These are phyloP conservation scores for Musa troglodytarum DNA, from an alignment of 176 grass and related monocot genomes.

Conservation along the genomic window DNA sequence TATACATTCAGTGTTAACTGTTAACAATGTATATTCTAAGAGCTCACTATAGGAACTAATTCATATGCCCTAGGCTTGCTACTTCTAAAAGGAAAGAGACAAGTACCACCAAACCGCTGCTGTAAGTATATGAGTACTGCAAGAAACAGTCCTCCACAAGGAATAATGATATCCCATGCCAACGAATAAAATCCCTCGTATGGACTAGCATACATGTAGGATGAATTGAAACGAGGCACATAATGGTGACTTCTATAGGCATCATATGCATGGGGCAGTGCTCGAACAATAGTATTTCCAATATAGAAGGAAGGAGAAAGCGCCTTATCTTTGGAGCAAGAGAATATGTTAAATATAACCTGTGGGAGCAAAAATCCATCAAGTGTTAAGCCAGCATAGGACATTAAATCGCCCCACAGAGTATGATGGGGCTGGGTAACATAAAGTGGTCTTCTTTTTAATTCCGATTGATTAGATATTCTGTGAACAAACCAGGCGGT, in stretches of 20 bases:
- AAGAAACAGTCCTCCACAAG: conserved; percentile 41
- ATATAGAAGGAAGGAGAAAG: conserved; percentile 55
- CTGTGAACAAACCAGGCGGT: conserved; percentile 47
- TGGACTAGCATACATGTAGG: conserved; percentile 51
- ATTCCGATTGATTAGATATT: conserved; percentile 15
- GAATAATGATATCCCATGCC: conserved; percentile 61
- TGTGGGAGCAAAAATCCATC: conserved; percentile 84
- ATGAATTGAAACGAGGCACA: conserved; percentile 28
- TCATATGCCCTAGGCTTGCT: conserved; percentile 41
- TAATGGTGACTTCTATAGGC: conserved; percentile 39
- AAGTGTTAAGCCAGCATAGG: conserved; percentile 53
- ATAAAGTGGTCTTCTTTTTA: conserved; percentile 19
- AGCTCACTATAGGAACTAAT: conserved; percentile 38
- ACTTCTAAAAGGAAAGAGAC: conserved; percentile 40
- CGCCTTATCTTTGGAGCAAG: conserved; percentile 46
- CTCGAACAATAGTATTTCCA: conserved; percentile 49
- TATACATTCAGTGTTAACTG: neutral
- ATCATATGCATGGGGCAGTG: conserved; percentile 63
- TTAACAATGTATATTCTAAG: conserved; percentile 20
- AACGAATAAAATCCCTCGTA: conserved; percentile 55
- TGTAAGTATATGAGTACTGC: conserved; percentile 42
- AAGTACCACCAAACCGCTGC: conserved; percentile 54
- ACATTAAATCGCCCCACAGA: conserved; percentile 51
- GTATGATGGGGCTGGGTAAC: conserved; percentile 17
- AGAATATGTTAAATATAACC: conserved; percentile 53